Evolutionary conservation across 495 filamentous ascomycete genomes (phyloP).

Genomic region (Aspergillus asperescens): DNA sequence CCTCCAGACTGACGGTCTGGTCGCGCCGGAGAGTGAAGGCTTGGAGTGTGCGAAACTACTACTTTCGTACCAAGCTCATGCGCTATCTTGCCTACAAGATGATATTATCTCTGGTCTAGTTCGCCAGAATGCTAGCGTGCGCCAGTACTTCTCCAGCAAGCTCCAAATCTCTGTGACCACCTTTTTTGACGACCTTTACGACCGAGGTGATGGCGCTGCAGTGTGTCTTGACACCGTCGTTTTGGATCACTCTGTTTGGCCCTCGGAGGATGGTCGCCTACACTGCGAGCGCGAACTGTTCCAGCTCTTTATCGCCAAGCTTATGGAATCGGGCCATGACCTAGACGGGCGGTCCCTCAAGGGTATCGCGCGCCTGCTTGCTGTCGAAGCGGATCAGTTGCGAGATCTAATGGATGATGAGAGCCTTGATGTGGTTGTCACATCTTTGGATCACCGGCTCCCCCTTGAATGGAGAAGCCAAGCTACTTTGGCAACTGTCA

Average conservation of each 20-base stretch:
- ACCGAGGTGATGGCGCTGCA: slow-evolving; percentile 55
- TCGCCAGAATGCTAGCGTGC: slow-evolving; percentile 49
- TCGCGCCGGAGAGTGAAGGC: slow-evolving; percentile 48
- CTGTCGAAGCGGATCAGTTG: slow-evolving; percentile 53
- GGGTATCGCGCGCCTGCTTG: slow-evolving; percentile 57
- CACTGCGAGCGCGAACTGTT: slow-evolving; percentile 58
- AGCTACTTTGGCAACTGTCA: slow-evolving; percentile 68
- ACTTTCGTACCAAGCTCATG: slow-evolving; percentile 36
- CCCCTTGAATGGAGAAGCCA: slow-evolving; percentile 62
- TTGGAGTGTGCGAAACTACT: slow-evolving; percentile 52
- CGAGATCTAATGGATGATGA: slow-evolving; percentile 68
- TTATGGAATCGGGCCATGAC: slow-evolving; percentile 58
- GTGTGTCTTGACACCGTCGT: slow-evolving; percentile 53
- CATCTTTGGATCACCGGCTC: slow-evolving; percentile 71
- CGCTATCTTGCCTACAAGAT: slow-evolving; percentile 45
- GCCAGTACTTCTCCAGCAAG: slow-evolving; percentile 47
- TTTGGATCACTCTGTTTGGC: slow-evolving; percentile 55
- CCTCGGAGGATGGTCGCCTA: slow-evolving; percentile 42
- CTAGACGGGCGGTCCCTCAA: slow-evolving; percentile 56
- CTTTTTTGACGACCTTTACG: slow-evolving; percentile 54
- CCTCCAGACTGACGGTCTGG: slow-evolving; percentile 48
- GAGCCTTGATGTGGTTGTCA: slow-evolving; percentile 71
- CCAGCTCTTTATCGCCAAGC: slow-evolving; percentile 57
- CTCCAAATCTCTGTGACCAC: slow-evolving; percentile 47
- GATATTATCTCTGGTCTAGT: slow-evolving; percentile 57